A percentile compares a stretch with the other conserved stretches of the same genome.
These are phyloP conservation scores for Nothopassalora personata DNA, from an alignment of 2,329 filamentous ascomycete genomes.

Conservation along the genomic window DNA sequence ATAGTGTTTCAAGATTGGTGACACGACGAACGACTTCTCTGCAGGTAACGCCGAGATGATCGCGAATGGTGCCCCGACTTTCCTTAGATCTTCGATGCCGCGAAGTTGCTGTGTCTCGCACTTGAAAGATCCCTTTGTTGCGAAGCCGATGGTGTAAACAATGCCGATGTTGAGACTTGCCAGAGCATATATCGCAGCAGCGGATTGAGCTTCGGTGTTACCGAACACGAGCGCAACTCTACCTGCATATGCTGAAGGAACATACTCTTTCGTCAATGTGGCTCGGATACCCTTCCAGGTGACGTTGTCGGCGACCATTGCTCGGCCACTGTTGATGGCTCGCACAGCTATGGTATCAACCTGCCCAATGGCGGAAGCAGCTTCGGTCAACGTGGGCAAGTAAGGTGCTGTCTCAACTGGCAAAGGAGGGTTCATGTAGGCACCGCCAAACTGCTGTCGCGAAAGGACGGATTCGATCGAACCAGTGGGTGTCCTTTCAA, in stretches of 20 bases:
- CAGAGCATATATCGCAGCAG: slow-evolving; percentile 72
- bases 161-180: slow-evolving; percentile 69
- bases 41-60: slow-evolving; percentile 73
- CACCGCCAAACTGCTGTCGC: slow-evolving; percentile 72
- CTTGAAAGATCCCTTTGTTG: slow-evolving; percentile 48
- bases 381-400: slow-evolving; percentile 64
- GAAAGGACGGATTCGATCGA: slow-evolving; percentile 67
- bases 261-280: slow-evolving; percentile 73
- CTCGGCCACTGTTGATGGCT: slow-evolving; percentile 44
- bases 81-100: slow-evolving; percentile 73
- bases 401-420: slow-evolving; percentile 49
- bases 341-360: slow-evolving; percentile 74
- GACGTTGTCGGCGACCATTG: slow-evolving; percentile 73
- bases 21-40: slow-evolving; percentile 72
- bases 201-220: slow-evolving; percentile 67
- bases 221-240: slow-evolving; percentile 72
- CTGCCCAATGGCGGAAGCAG: slow-evolving; percentile 71
- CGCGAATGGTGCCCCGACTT: slow-evolving; percentile 72
- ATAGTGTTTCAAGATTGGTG: slow-evolving; percentile 71
- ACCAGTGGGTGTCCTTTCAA: slow-evolving; percentile 63
- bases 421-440: slow-evolving; percentile 71
- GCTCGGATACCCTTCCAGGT: slow-evolving; percentile 81
- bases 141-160: slow-evolving; percentile 81
- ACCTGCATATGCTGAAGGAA: slow-evolving; percentile 73
- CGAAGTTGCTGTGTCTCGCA: slow-evolving; percentile 60